Conservation (phyloP, 2,329 filamentous ascomycete species). For the Acarospora socialis region DNA sequence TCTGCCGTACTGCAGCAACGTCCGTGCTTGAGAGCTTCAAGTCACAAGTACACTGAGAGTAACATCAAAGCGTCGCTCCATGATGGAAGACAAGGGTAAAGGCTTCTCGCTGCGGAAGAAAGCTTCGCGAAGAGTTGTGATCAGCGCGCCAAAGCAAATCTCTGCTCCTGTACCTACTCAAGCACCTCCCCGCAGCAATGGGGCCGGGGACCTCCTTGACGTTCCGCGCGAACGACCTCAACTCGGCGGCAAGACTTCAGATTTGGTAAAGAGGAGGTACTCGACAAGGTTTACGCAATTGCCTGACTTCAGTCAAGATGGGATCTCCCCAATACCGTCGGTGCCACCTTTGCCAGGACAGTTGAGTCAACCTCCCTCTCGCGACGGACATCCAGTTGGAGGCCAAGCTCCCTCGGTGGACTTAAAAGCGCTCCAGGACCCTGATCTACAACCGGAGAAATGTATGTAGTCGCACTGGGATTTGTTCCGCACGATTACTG, state of each 20-base stretch:
- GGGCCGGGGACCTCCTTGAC: slow-evolving; percentile 18
- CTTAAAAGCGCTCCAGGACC: slow-evolving; percentile 62
- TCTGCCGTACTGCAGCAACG: no score
- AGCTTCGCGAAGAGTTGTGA: slow-evolving; percentile 39
- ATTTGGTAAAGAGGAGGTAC: slow-evolving; percentile 88
- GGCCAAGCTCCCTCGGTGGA: slow-evolving; percentile 55
- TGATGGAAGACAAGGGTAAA: slow-evolving; percentile 13
- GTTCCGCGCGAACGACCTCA: slow-evolving; percentile 28
- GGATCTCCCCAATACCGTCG: slow-evolving; percentile 56
- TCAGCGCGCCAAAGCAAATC: slow-evolving; percentile 46
- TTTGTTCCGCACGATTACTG: not conserved
- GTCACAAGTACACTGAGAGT: no score
- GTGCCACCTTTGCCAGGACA: slow-evolving; percentile 45
- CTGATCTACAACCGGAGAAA: slow-evolving; percentile 63
- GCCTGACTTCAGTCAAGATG: slow-evolving; percentile 53
- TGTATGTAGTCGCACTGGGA: slow-evolving; percentile 36
- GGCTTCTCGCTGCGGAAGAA: slow-evolving; percentile 52
- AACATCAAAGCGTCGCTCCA: no score
- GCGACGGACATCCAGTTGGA: slow-evolving; percentile 37
- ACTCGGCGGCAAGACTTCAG: slow-evolving; percentile 44
- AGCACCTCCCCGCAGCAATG: slow-evolving; percentile 21
- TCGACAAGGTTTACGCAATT: slow-evolving; percentile 79
- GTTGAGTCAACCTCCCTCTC: slow-evolving; percentile 37
- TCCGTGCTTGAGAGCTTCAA: no score
- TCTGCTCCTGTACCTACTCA: slow-evolving; percentile 19